Conservation (phyloP, 2,329 filamentous ascomycete species). For the Cephalotrichum gorgonifer region DNA sequence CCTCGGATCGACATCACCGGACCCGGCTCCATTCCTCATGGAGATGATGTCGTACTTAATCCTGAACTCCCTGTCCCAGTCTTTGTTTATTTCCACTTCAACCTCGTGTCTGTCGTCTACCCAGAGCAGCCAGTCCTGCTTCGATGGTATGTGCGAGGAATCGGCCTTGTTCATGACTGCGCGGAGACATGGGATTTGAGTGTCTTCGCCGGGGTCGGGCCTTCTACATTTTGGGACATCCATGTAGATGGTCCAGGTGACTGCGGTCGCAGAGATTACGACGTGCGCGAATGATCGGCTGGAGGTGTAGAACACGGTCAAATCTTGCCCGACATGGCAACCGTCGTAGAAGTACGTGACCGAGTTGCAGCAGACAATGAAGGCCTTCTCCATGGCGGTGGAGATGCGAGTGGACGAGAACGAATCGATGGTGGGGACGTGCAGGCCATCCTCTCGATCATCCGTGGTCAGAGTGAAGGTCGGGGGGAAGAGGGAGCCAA, state of each 20-base stretch:
- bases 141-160: not conserved
- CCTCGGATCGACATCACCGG: not conserved
- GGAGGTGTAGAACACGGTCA: conserved; percentile 2
- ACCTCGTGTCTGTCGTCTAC: conserved; percentile 1
- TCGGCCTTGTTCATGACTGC: not conserved
- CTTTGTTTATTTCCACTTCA: not conserved
- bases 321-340: conserved; percentile 2
- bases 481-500: not conserved
- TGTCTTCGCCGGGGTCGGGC: not conserved
- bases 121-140: conserved; percentile 1
- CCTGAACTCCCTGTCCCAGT: not conserved
- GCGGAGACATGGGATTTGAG: not conserved
- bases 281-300: not conserved
- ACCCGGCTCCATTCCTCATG: not conserved
- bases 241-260: conserved; percentile 1
- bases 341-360: conserved; percentile 1
- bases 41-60: conserved; percentile 1
- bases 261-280: not conserved
- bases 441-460: not conserved
- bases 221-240: not conserved
- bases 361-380: not conserved
- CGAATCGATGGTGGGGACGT: not conserved
- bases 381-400: not conserved
- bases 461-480: not conserved
- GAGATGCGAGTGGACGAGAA: not conserved